Evolutionary conservation across 345 rosid genomes (phyloP), one percentile per base, ranked within the genome.

Genomic region (Punica granatum): DNA sequence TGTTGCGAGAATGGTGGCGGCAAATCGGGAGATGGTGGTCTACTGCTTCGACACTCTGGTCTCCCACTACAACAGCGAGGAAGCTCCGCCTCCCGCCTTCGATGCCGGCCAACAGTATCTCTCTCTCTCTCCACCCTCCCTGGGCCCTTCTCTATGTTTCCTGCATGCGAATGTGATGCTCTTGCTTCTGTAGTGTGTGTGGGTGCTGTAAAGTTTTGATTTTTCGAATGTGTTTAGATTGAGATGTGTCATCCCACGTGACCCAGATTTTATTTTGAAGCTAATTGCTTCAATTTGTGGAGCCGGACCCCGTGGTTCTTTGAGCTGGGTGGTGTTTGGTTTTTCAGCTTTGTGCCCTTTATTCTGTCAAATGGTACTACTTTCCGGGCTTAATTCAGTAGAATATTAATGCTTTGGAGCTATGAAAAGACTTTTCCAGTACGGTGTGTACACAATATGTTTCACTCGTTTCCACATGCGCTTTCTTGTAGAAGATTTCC

Each of bases 21-120:
- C 99, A 33, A 94, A 86, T 70, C 83, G 69, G 80, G 99, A 94
- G 67, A 94, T 94, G 99, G 99, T 85, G n/a, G 98, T 89, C 10
- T 94, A 86, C 75, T 94, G 99, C 82, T 94, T 94, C 80, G 99
- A 90, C 76, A 88, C 85, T 68, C 81, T 94, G 67, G 84, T 94
- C 67, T 85, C 98, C 80, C 93, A 94, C 85, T 94, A 85, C 86
- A 94, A 81, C 84, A 79, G 83, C 72, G 83, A 89, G 76, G 90
- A 89, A 39, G 70, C 89, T 75, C 96, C 98, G 25, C 85, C 92
- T 75, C 92, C 99, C 49, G 87, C 90, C 70, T 94, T 94, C 75
- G 92, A 83, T 1, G 97, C 85, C 43, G 96, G 84, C 69, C 86
- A 90, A 72, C 89, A 89, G 97, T 92, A 80, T 68, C 70, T 34